Base-by-base conservation (phyloP, 2,329 filamentous ascomycete genomes). In the Colletotrichum gloeosporioides region DNA sequence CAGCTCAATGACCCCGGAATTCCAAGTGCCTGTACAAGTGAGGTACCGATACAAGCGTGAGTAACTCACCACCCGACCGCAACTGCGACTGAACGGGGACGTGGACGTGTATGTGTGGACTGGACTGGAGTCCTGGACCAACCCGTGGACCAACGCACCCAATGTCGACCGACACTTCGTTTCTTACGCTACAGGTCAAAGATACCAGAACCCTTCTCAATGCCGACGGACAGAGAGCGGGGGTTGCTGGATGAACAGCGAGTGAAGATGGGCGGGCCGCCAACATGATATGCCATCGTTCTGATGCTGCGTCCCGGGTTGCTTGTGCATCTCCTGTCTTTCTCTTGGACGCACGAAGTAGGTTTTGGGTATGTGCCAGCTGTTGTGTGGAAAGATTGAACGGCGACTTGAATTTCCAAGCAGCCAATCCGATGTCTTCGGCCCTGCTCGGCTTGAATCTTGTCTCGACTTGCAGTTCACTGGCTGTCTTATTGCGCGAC, bases 81-180 rank as follows among this genome's bases (percentile, higher is more conserved):
- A 73, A 73, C 57, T 73, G 73, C 64, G 73, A 76, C 64, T 69
- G 73, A 62, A 66, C 64, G 55, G 64, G 29, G 61, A 71, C 53
- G 36, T 67, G 64, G 64, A 67, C 36, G 44, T 55, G 64, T 44
- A 22, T 44, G 44, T 67, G 8, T 55, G 22, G 39, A 25, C 57
- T 39, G 66, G 71, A 62, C 32, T 49, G 25, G 66, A 69, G 39
- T 12, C 39, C 53, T 71, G 68, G 72, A 65, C 67, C 72, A 68
- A 62, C 32, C 49, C 66, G 18, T 32, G 36, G 36, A 53, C 57
- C 57, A 70, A 70, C 68, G 62, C 57, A 63, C 57, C 64, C 73
- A 49, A 68, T 70, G 62, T 73, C 63, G 32, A 75, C 69, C 69
- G 69, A 73, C 70, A 59, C 73, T 65, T 59, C 36, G 36, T 62